These are phyloP conservation scores for Tetracentron sinense DNA, from an alignment of 164 flowering plant species.

Conservation along the genomic window DNA sequence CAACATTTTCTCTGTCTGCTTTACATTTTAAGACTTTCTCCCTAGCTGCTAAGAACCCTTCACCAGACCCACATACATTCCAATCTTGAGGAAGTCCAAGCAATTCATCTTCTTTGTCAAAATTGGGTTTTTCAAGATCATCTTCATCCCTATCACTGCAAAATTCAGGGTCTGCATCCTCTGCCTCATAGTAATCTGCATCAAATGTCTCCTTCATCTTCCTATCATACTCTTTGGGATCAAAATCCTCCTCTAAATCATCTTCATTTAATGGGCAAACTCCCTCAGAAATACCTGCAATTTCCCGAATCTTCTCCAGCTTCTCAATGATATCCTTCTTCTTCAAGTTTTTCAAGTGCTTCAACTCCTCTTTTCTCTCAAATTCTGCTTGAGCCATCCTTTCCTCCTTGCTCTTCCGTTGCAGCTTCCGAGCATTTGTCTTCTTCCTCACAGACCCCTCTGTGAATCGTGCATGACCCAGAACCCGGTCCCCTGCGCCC, in stretches of 20 bases:
- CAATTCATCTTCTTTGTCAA: conserved; percentile 82
- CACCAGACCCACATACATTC: conserved; percentile 46
- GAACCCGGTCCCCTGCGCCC: conserved; percentile 60
- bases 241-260: conserved; percentile 82
- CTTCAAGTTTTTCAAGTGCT: conserved; percentile 87
- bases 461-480: conserved; percentile 59
- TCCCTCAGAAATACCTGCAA: conserved; percentile 57
- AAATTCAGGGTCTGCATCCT: conserved; percentile 60
- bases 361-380: conserved; percentile 85
- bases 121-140: conserved; percentile 63
- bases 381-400: conserved; percentile 59
- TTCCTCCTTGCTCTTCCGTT: conserved; percentile 75
- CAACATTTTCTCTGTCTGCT: conserved; percentile 19
- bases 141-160: conserved; percentile 52
- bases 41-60: conserved; percentile 53
- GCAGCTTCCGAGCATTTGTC: conserved; percentile 52
- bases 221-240: conserved; percentile 75
- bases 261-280: conserved; percentile 32
- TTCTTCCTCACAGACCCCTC: conserved; percentile 89
- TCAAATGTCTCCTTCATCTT: conserved; percentile 71
- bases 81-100: conserved; percentile 77
- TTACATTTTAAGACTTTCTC: conserved; percentile 34
- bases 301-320: conserved; percentile 52
- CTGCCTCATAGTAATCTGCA: conserved; percentile 63
- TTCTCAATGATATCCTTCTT: conserved; percentile 77